phyloP scores from a whole-genome alignment of 2,329 filamentous ascomycete species.

The Hypoxylon sp. region DNA sequence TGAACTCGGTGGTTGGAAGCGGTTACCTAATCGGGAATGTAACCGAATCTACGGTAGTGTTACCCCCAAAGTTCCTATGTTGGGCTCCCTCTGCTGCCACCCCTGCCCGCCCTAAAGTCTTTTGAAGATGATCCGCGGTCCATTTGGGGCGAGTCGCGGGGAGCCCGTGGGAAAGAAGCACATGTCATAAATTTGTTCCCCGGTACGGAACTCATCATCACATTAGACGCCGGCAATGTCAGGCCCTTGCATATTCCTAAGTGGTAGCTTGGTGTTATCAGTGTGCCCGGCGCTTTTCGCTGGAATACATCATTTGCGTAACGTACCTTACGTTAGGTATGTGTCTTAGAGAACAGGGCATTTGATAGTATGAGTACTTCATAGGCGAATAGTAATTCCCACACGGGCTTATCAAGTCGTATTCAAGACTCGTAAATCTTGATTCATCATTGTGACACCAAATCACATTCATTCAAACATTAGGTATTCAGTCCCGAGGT shows the following conservation, averaged over 20 bases:
- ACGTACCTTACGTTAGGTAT: too few species aligned
- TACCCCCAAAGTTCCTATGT: conserved; percentile 12
- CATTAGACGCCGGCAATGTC: neutral
- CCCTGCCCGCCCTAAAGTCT: conserved; percentile 17
- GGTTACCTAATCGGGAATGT: conserved; percentile 17
- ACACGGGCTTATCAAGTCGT: neutral
- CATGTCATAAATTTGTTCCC: conserved; percentile 16
- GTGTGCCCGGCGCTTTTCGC: neutral
- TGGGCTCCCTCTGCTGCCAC: conserved; percentile 2
- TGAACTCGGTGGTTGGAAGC: conserved; percentile 2
- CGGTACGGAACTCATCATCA: neutral
- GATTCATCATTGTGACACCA: neutral
- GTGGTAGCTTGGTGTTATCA: neutral
- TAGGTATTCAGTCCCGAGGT: neutral
- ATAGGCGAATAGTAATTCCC: neutral
- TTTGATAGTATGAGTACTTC: too few species aligned
- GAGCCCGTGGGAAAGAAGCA: conserved; percentile 9
- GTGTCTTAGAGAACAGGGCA: too few species aligned
- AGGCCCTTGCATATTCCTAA: neutral
- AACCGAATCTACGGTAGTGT: conserved; percentile 23
- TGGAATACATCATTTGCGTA: neutral
- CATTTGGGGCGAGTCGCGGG: neutral
- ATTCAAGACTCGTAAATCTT: neutral
- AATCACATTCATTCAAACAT: neutral
- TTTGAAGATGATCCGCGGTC: neutral